phyloP scores from a whole-genome alignment of 169 alveolate species.

The Plasmodium gonderi region DNA sequence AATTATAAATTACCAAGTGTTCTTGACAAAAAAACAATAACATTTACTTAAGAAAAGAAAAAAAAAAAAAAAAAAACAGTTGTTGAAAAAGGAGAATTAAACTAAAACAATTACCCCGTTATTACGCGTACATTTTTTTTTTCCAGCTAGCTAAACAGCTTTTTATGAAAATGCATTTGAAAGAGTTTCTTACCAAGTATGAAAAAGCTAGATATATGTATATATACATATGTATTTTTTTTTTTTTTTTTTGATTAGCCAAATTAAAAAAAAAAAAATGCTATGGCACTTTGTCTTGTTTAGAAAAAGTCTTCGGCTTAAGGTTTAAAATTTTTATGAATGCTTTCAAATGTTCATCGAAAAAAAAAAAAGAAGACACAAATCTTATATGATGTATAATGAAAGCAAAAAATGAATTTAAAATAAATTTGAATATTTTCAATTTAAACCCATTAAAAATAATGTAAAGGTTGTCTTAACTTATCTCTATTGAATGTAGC shows the following conservation, averaged over 20 bases:
- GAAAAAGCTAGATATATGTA: neutral
- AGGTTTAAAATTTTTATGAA: neutral
- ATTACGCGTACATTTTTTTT: neutral
- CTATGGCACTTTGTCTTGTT: neutral
- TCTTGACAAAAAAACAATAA: neutral
- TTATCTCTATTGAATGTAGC: neutral
- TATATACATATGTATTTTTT: neutral
- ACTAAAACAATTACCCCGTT: neutral
- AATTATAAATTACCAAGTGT: neutral
- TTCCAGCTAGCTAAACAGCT: slow-evolving; percentile 34
- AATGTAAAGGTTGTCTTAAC: neutral
- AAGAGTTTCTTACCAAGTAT: neutral
- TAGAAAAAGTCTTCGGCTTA: slow-evolving; percentile 2
- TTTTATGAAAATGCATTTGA: neutral
- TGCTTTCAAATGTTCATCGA: neutral
- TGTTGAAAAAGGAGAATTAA: slow-evolving; percentile 1
- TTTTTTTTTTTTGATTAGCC: neutral
- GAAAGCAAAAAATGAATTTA: neutral
- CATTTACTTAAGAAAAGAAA: no score
- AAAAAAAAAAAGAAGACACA: slow-evolving; percentile 24
- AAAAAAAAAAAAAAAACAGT: slow-evolving; percentile 8
- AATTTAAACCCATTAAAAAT: neutral
- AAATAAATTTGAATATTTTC: no score
- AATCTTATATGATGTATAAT: slow-evolving; percentile 6
- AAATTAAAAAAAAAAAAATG: slow-evolving; percentile 3